Percentiles rank a stretch among this genome's conserved stretches.
Evolutionary conservation across 2,329 filamentous ascomycete genomes (phyloP).

Genomic region (Diaporthe citrichinensis): DNA sequence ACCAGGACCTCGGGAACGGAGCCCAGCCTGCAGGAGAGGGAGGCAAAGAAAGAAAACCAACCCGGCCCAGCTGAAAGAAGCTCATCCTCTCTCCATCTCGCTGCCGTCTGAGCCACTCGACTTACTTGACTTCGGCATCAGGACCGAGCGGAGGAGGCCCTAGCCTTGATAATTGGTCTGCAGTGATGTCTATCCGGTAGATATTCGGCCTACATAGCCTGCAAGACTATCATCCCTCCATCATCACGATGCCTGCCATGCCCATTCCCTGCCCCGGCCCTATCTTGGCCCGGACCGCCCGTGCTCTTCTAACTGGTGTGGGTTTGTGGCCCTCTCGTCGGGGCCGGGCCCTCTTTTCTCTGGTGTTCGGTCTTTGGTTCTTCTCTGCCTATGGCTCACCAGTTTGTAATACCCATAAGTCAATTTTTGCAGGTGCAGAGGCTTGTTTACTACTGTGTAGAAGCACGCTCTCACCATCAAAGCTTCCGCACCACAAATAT

Average conservation of each 20-base stretch:
- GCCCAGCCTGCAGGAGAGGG: constrained; percentile 5
- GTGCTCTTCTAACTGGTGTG: constrained; percentile 14
- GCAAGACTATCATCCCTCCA: neutral
- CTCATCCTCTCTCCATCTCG: constrained; percentile 2
- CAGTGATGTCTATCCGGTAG: neutral
- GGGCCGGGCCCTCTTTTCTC: constrained; percentile 22
- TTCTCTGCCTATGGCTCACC: neutral
- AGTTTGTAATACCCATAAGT: neutral
- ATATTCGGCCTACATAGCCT: neutral
- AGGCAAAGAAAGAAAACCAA: neutral
- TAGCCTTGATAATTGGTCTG: neutral
- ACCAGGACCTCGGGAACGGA: constrained; percentile 32
- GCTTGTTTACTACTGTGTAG: neutral
- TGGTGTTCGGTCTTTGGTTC: neutral
- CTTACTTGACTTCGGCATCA: neutral
- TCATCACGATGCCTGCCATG: constrained; percentile 9
- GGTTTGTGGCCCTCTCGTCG: constrained; percentile 10
- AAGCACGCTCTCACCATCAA: neutral
- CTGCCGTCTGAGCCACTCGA: constrained; percentile 19
- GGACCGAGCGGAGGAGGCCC: neutral
- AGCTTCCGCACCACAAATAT: constrained; percentile 11
- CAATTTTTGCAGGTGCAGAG: neutral
- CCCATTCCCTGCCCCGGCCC: constrained; percentile 5
- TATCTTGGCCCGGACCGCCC: constrained; percentile 18
- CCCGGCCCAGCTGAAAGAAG: constrained; percentile 26